Evolutionary conservation across 495 filamentous ascomycete genomes (phyloP).

Genomic region (Aspergillus carlsbadensis): DNA sequence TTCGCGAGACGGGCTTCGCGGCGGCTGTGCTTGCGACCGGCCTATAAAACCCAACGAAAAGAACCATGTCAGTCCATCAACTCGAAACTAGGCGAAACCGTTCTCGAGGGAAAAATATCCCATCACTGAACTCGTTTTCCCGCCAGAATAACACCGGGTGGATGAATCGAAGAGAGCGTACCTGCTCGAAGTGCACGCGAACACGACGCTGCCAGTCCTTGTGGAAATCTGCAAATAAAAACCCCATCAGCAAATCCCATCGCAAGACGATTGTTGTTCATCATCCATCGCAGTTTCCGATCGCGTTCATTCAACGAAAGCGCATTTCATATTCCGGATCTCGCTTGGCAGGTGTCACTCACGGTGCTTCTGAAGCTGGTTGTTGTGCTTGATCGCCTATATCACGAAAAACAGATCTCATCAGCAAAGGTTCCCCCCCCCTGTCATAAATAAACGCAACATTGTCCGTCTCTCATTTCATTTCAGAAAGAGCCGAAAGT

Average conservation of each 20-base stretch:
- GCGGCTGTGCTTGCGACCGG: slow-evolving; percentile 89
- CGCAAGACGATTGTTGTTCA: slow-evolving; percentile 15
- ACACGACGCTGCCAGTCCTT: slow-evolving; percentile 99
- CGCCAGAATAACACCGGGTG: neutral
- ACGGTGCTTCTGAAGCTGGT: slow-evolving; percentile 98
- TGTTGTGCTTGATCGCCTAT: slow-evolving; percentile 99
- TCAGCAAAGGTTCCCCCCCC: slow-evolving; percentile 21
- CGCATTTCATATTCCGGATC: neutral
- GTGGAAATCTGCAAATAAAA: slow-evolving; percentile 82
- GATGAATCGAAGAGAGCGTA: slow-evolving; percentile 47
- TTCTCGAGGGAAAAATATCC: neutral
- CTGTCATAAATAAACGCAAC: neutral
- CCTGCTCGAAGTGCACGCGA: slow-evolving; percentile 98
- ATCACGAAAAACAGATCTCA: slow-evolving; percentile 31
- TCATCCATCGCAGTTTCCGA: slow-evolving; percentile 22
- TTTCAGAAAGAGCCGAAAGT: slow-evolving; percentile 6
- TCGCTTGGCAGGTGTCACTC: slow-evolving; percentile 41
- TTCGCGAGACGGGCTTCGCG: slow-evolving; percentile 86
- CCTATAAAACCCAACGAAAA: slow-evolving; percentile 54
- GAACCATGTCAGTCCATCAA: slow-evolving; percentile 13
- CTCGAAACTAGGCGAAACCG: slow-evolving; percentile 21
- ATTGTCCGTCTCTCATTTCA: slow-evolving; percentile 1
- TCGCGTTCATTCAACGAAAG: slow-evolving; percentile 1
- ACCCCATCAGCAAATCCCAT: slow-evolving; percentile 25
- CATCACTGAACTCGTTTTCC: neutral